Percentiles rank a stretch among this genome's conserved stretches.
Conservation (phyloP, 768 basidiomycete genomes). For the Hortiboletus flavorubellus region DNA sequence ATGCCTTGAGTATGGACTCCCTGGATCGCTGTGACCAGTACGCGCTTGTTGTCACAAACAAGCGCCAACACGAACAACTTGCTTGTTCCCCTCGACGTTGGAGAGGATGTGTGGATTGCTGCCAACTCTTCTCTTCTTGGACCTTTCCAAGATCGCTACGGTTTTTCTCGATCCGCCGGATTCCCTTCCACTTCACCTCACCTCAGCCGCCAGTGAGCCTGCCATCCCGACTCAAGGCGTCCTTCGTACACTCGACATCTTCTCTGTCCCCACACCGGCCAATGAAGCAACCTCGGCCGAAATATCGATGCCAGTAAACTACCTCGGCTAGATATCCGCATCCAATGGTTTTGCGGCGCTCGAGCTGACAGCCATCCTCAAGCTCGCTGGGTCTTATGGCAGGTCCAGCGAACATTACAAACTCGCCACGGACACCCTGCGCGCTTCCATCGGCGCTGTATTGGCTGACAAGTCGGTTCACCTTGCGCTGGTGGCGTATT, state of each 20-base stretch:
- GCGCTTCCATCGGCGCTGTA: slow-evolving; percentile 44
- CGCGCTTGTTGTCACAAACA: slow-evolving; percentile 16
- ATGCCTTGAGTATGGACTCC: too few species aligned
- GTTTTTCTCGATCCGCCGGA: slow-evolving; percentile 57
- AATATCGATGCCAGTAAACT: slow-evolving; percentile 47
- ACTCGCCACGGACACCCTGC: slow-evolving; percentile 43
- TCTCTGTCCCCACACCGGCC: slow-evolving; percentile 38
- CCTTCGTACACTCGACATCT: slow-evolving; percentile 38
- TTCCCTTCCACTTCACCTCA: slow-evolving; percentile 38
- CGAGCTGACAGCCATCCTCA: slow-evolving; percentile 49
- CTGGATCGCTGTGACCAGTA: too few species aligned
- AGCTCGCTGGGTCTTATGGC: slow-evolving; percentile 48
- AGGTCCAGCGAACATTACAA: slow-evolving; percentile 52
- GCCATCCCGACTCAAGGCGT: slow-evolving; percentile 29
- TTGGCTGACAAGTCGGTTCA: slow-evolving; percentile 38
- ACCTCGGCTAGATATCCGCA: slow-evolving; percentile 35
- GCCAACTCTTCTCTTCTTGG: slow-evolving; percentile 27
- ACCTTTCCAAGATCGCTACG: slow-evolving; percentile 47
- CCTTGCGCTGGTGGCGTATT: slow-evolving; percentile 53
- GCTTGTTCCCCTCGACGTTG: not conserved
- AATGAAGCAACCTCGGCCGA: slow-evolving; percentile 40
- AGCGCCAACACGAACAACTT: slow-evolving; percentile 8
- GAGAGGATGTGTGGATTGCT: slow-evolving; percentile 21
- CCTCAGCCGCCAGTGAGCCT: slow-evolving; percentile 45
- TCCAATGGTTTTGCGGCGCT: slow-evolving; percentile 61